A percentile compares a stretch with the other conserved stretches of the same genome.
Conservation (phyloP, 306 rosid genomes). For the Amphicarpaea edgeworthii region DNA sequence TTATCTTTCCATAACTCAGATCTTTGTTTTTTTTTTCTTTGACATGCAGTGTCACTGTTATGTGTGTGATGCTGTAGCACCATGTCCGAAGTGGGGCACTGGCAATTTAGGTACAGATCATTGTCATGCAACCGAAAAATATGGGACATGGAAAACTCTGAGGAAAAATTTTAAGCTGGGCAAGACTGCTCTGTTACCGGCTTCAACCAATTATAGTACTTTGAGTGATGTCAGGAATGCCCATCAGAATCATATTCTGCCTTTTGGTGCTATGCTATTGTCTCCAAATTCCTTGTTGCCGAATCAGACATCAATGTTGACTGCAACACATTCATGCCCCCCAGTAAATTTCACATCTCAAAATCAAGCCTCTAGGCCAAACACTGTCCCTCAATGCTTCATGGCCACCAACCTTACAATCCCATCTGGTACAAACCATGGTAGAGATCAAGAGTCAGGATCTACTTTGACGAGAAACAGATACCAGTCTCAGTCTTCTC, state of each 20-base stretch:
- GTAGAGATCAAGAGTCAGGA: slow-evolving; percentile 49
- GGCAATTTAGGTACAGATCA: slow-evolving; percentile 57
- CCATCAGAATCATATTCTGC: slow-evolving; percentile 37
- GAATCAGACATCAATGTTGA: slow-evolving; percentile 42
- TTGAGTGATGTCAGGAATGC: slow-evolving; percentile 24
- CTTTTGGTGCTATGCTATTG: slow-evolving; percentile 28
- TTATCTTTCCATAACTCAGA: slow-evolving; percentile 27
- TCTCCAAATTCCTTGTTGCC: slow-evolving; percentile 44
- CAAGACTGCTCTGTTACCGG: slow-evolving; percentile 46
- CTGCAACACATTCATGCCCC: slow-evolving; percentile 34
- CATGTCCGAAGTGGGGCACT: slow-evolving; percentile 72
- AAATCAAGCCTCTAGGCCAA: slow-evolving; percentile 45
- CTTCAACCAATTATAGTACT: slow-evolving; percentile 46
- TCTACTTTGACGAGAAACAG: slow-evolving; percentile 40
- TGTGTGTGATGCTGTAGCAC: slow-evolving; percentile 77
- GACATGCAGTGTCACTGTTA: slow-evolving; percentile 84
- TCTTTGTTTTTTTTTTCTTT: slow-evolving; percentile 22
- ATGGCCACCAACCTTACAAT: slow-evolving; percentile 3
- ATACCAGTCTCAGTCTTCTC: slow-evolving; percentile 34
- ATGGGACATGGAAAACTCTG: slow-evolving; percentile 58
- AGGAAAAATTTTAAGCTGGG: slow-evolving; percentile 52
- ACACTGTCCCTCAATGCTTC: slow-evolving; percentile 34
- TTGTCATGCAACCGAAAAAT: slow-evolving; percentile 83
- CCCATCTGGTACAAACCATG: slow-evolving; percentile 41
- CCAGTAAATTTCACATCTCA: slow-evolving; percentile 33